Evolutionary conservation across 2,329 filamentous ascomycete genomes (phyloP), one percentile per base, ranked within the genome.

Genomic region (Talaromyces marneffei): DNA sequence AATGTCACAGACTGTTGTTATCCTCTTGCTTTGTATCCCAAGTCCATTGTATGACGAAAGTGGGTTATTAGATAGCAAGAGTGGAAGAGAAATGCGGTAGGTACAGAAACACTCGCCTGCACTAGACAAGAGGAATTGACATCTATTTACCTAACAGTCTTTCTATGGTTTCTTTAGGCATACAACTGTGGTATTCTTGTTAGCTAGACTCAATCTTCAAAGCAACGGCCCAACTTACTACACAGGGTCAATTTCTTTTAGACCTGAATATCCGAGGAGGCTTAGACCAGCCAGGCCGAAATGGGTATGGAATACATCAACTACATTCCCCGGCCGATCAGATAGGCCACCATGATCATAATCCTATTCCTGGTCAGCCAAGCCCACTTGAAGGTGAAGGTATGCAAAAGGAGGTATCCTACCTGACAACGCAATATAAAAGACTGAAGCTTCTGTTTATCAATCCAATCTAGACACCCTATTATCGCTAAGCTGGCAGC

Each of bases 221-320:
- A 39, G 35, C n/a, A 6, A 27, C 7, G 8, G 16, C 20, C 31
- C 35, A n/a, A 76, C 82, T 79, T 79, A 90, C 87, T 97, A 99
- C 48, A 91, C 85, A 33, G 94, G 90, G 74, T 99, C 90, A 57
- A 99, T 88, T 63, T 88, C 86, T 68, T 88, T 83, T 46, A 97
- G 77, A 0, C 87, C 91, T 6, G 89, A 85, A 70, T 89, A 90
- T 10, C 86, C 86, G 29, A 97, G 78, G 60, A 99, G 82, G 72
- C 92, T 96, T 66, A 99, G 78, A 2, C 94, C 94, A 20, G 92
- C 90, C 65, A 97, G 78, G 25, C 91, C 92, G 74, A 99, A 99
- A 58, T 87, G 80, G 0, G 94, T 97, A 72, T 99, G 94, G 80
- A 95, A 99, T 35, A 99, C 92, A 79, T 99, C 94, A 23, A 97